These are phyloP conservation scores for Keithomyces neogunnii DNA, from an alignment of 2,329 filamentous ascomycete genomes.

Conservation along the genomic window DNA sequence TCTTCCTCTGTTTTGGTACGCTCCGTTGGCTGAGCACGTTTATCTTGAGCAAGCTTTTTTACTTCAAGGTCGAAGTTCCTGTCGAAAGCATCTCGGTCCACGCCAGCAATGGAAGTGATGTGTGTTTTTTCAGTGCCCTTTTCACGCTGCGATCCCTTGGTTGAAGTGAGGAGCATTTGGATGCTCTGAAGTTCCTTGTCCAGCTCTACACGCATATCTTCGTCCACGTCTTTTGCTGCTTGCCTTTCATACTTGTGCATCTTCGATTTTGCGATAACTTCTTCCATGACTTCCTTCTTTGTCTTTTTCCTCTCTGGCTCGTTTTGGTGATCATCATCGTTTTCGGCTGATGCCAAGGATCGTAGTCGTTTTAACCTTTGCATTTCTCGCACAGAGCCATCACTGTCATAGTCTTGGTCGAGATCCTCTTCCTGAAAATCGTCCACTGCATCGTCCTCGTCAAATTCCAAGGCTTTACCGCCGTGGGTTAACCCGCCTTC, in stretches of 20 bases:
- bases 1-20: constrained; percentile 90
- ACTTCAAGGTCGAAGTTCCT: constrained; percentile 83
- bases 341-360: constrained; percentile 31
- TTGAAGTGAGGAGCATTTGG: constrained; percentile 57
- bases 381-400: constrained; percentile 44
- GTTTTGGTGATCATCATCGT: constrained; percentile 38
- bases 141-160: constrained; percentile 30
- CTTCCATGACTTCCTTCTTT: constrained; percentile 96
- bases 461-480: constrained; percentile 64
- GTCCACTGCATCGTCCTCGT: constrained; percentile 46
- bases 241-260: constrained; percentile 91
- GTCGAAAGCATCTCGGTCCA: constrained; percentile 63
- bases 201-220: constrained; percentile 74
- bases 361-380: constrained; percentile 50
- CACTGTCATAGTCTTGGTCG: constrained; percentile 49
- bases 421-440: constrained; percentile 77
- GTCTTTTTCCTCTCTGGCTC: constrained; percentile 81
- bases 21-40: constrained; percentile 75
- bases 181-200: constrained; percentile 77
- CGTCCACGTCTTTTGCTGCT: constrained; percentile 84
- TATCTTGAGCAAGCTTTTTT: constrained; percentile 74
- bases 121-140: constrained; percentile 14
- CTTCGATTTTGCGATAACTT: constrained; percentile 96
- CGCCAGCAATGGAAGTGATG: constrained; percentile 31
- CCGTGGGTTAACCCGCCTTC: constrained; percentile 67